Base-by-base conservation (phyloP, 2,329 filamentous ascomycete genomes). In the Penicillium sclerotiorum region DNA sequence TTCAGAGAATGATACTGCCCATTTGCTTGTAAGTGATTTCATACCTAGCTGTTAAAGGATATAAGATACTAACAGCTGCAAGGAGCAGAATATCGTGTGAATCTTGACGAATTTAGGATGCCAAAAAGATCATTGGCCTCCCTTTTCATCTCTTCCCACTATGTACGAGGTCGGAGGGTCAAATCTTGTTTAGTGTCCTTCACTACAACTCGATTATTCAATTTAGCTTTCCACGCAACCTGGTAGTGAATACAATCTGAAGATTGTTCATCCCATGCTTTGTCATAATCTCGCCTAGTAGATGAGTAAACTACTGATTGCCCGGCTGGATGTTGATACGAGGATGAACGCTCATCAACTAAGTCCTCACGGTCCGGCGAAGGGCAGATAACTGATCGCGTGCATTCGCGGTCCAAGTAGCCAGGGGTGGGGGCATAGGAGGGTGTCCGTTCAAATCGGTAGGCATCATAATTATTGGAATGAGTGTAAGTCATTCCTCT, bases 151-250 rank as follows among this genome's bases (percentile, higher is more conserved):
- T 50, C 8, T 39, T 51, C 33, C 56, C 42, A 63, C 18, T 50
- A 59, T 7, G 44, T 47, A 13, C 47, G 47, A 47, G 59, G 57
- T 9, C 47, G 32, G 12, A 45, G 47, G 44, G 49, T 45, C 13
- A 58, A 20, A 32, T 57, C 55, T 49, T 58, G 38, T 51, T 63
- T 45, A n/a, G 53, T 64, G 40, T 58, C 52, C 47, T 59, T 62
- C 0, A 48, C 47, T 40, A 63, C 49, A 20, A 49, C 35, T 39
- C 51, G 53, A 28, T 62, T 53, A 17, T 57, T 55, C 12, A 55
- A 25, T 38, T 50, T 56, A 33, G 54, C 52, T 20, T 23, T 52
- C 50, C 39, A 53, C 32, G 49, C 49, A 18, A 55, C 50, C 33
- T 44, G 23, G 47, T 56, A 58, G 33, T 56, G 45, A 11, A 49